These are phyloP conservation scores for Staphylotrichum tortipilum DNA, from an alignment of 495 filamentous ascomycete genomes.

Conservation along the genomic window DNA sequence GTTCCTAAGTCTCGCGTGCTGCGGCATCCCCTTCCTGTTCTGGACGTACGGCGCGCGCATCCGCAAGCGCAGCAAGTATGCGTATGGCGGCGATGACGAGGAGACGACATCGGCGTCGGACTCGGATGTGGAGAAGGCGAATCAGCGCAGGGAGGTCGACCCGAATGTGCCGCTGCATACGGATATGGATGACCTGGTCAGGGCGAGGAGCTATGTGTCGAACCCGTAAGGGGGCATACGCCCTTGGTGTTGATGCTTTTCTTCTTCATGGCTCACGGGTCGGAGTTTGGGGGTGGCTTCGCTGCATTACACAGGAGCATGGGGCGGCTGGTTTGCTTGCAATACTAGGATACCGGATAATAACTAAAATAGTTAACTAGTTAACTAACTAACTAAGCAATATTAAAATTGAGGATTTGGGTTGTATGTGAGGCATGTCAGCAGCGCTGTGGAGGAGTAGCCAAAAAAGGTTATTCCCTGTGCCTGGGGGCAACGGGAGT, in stretches of 20 bases:
- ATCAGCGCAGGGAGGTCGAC: slow-evolving; percentile 8
- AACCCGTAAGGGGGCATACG: slow-evolving; percentile 39
- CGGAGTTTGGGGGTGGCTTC: not conserved
- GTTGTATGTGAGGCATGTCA: too few species aligned
- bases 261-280: too few species aligned
- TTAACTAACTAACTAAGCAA: too few species aligned
- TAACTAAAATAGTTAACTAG: too few species aligned
- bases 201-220: slow-evolving; percentile 35
- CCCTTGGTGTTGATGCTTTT: too few species aligned
- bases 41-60: slow-evolving; percentile 66
- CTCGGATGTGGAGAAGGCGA: slow-evolving; percentile 18
- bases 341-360: not conserved
- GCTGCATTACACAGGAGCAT: not conserved
- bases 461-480: too few species aligned
- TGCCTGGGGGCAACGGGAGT: too few species aligned
- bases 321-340: not conserved
- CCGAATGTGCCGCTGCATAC: slow-evolving; percentile 16
- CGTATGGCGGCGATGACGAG: slow-evolving; percentile 45
- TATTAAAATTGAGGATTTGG: too few species aligned
- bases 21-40: slow-evolving; percentile 67
- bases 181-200: slow-evolving; percentile 28
- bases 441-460: too few species aligned
- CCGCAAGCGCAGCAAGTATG: slow-evolving; percentile 53
- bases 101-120: slow-evolving; percentile 13
- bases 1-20: slow-evolving; percentile 64